These are phyloP conservation scores for Monilinia vaccinii-corymbosi DNA, from an alignment of 2,329 filamentous ascomycete species.

Conservation along the genomic window DNA sequence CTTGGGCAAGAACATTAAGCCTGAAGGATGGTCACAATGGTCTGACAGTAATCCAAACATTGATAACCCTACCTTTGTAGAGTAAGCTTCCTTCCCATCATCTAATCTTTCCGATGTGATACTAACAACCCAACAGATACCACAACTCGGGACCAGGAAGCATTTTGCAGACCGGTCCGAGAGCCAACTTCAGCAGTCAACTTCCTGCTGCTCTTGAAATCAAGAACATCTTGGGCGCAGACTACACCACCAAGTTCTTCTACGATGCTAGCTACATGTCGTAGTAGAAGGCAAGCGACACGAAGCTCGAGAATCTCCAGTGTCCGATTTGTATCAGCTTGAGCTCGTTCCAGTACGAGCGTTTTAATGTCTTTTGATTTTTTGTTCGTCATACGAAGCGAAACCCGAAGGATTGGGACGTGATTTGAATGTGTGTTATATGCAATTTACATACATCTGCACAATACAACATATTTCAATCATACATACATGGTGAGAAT, in stretches of 20 bases:
- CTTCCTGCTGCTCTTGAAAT: not conserved
- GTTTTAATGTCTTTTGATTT: not conserved
- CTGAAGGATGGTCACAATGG: constrained; percentile 44
- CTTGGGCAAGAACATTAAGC: constrained; percentile 40
- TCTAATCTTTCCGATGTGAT: not conserved
- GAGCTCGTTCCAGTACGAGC: not conserved
- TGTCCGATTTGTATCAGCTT: too few species aligned
- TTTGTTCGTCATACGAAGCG: not conserved
- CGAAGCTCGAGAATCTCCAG: not conserved
- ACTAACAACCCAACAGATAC: not conserved
- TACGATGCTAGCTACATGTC: not conserved
- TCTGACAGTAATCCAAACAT: constrained; percentile 24
- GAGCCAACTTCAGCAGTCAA: not conserved
- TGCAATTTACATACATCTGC: not conserved
- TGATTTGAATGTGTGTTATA: not conserved
- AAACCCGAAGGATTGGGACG: not conserved
- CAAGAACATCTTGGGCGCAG: not conserved
- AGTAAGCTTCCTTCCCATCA: not conserved
- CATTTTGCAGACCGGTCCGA: not conserved
- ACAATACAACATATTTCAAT: too few species aligned
- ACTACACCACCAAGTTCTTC: not conserved
- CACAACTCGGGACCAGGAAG: not conserved
- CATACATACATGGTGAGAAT: too few species aligned
- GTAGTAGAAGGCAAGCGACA: not conserved
- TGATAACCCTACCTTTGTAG: not conserved